Evolutionary conservation across 2,329 filamentous ascomycete genomes (phyloP).

Genomic region (Hypoxylon sp.): DNA sequence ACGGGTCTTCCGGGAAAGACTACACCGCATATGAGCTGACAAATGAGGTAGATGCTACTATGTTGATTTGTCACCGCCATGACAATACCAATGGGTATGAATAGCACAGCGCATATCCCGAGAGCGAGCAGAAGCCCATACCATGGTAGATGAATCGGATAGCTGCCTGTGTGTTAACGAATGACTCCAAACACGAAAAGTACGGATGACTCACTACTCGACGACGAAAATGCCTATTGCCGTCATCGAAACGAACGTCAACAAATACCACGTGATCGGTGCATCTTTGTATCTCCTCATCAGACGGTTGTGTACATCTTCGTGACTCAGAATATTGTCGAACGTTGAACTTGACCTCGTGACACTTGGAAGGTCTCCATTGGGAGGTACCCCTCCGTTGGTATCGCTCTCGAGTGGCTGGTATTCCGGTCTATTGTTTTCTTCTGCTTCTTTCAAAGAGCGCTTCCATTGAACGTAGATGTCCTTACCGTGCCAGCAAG

Average conservation of each 20-base stretch:
- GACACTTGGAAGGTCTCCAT: conserved; percentile 38
- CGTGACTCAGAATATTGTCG: conserved; percentile 73
- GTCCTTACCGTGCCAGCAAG: conserved; percentile 86
- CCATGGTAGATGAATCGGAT: conserved; percentile 86
- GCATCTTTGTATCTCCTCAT: conserved; percentile 88
- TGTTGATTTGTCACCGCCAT: conserved; percentile 95
- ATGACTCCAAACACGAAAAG: not conserved
- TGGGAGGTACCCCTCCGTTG: conserved; percentile 44
- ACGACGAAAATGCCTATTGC: conserved; percentile 86
- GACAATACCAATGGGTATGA: conserved; percentile 91
- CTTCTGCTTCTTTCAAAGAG: conserved; percentile 74
- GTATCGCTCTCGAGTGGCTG: conserved; percentile 59
- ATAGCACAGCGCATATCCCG: conserved; percentile 81
- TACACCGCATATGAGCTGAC: conserved; percentile 85
- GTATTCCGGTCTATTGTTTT: conserved; percentile 65
- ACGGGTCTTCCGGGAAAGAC: conserved; percentile 88
- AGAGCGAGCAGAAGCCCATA: conserved; percentile 86
- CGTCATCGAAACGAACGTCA: conserved; percentile 81
- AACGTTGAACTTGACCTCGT: conserved; percentile 56
- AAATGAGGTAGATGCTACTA: conserved; percentile 87
- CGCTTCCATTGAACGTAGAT: conserved; percentile 82
- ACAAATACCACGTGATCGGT: conserved; percentile 83
- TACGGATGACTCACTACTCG: conserved; percentile 74
- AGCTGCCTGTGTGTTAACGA: conserved; percentile 61
- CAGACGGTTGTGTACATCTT: conserved; percentile 86